phyloP scores from a whole-genome alignment of 1,139 yeast genomes.

The Hemisphaericaspora subhashii region DNA sequence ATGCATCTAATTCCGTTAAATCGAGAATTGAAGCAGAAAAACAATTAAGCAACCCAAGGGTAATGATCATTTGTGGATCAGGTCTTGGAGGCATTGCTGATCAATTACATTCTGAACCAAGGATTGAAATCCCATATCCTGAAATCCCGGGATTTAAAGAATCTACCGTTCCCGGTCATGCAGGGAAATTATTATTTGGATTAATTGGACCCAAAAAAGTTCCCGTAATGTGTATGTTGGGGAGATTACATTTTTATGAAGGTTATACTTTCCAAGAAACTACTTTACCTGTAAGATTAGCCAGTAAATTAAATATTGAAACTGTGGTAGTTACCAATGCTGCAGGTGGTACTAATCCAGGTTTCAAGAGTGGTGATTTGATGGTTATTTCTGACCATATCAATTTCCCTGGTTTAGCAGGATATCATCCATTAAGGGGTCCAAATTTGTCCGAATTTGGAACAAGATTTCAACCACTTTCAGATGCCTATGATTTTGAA shows the following conservation, averaged over 20 bases:
- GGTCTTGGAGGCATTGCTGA: constrained; percentile 87
- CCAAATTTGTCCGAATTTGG: constrained; percentile 80
- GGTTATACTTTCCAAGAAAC: constrained; percentile 82
- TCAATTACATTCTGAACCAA: constrained; percentile 40
- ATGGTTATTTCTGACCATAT: constrained; percentile 90
- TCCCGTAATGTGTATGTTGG: constrained; percentile 92
- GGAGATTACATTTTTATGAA: constrained; percentile 88
- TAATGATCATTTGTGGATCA: constrained; percentile 88
- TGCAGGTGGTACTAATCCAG: constrained; percentile 81
- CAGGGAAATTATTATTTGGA: constrained; percentile 81
- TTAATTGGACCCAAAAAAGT: constrained; percentile 63
- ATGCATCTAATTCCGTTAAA: constrained; percentile 13
- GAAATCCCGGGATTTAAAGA: constrained; percentile 77
- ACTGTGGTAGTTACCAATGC: constrained; percentile 85
- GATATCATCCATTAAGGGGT: constrained; percentile 85
- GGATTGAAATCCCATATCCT: constrained; percentile 56
- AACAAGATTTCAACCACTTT: constrained; percentile 82
- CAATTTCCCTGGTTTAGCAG: constrained; percentile 87
- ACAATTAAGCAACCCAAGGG: constrained; percentile 46
- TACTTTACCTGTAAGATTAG: constrained; percentile 81
- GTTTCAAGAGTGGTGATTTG: constrained; percentile 77
- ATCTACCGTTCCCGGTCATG: constrained; percentile 90
- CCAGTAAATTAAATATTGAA: constrained; percentile 60
- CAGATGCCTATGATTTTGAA: constrained; percentile 83
- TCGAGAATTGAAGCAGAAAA: constrained; percentile 7